These are phyloP conservation scores for Tephrocybe sp. DNA, from an alignment of 768 basidiomycete genomes.

Conservation along the genomic window DNA sequence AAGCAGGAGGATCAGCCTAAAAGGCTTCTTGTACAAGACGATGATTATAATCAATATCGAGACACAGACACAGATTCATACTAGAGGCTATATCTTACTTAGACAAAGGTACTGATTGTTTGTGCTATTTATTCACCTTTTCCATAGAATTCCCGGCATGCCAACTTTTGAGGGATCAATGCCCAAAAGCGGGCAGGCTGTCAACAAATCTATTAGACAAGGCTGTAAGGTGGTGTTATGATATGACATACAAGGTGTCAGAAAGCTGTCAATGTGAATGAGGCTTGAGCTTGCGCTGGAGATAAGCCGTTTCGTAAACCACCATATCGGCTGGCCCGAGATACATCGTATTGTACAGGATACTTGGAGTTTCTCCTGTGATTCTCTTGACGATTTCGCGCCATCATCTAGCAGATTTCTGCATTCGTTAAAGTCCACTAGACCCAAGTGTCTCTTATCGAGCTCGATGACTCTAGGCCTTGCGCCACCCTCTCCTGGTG, in stretches of 20 bases:
- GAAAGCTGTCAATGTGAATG: no score
- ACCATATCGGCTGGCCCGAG: constrained; percentile 1
- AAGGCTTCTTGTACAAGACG: constrained; percentile 15
- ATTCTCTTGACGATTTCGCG: neutral
- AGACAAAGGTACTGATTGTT: no score
- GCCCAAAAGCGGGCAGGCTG: no score
- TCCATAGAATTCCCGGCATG: no score
- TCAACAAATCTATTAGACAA: no score
- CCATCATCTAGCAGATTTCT: constrained; percentile 4
- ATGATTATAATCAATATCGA: constrained; percentile 3
- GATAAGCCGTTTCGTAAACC: no score
- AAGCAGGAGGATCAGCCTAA: constrained; percentile 41
- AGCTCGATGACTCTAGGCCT: constrained; percentile 3
- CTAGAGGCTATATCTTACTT: no score
- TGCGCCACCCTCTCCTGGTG: constrained; percentile 4
- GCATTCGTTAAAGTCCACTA: constrained; percentile 4
- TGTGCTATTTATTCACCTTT: no score
- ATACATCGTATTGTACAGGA: constrained; percentile 8
- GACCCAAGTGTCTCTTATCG: constrained; percentile 1
- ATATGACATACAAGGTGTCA: no score
- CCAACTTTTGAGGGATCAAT: no score
- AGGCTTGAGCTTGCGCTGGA: no score
- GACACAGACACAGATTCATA: neutral
- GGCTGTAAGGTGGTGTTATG: no score
- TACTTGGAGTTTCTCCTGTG: constrained; percentile 2